phyloP scores from a whole-genome alignment of 495 filamentous ascomycete genomes.

The Talaromyces wortmannii region DNA sequence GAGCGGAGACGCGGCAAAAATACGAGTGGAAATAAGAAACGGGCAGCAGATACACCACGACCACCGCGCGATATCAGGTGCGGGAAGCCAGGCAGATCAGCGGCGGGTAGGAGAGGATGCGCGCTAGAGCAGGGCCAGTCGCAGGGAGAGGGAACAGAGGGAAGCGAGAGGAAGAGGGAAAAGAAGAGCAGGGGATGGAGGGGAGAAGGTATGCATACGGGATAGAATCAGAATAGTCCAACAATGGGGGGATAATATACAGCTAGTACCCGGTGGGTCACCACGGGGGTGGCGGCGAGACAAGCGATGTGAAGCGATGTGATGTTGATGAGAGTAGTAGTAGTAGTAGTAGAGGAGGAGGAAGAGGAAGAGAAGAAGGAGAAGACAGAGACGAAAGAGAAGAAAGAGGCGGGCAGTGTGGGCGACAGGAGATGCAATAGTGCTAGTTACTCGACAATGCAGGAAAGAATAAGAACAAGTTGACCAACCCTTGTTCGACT shows the following conservation, averaged over 20 bases:
- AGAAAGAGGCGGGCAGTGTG: background rate
- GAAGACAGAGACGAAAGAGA: background rate
- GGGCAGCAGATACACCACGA: slow-evolving; percentile 1
- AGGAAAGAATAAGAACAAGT: too few relatives aligned
- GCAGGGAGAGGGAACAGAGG: slow-evolving; percentile 11
- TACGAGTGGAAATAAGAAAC: slow-evolving; percentile 13
- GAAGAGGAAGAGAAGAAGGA: background rate
- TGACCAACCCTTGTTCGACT: too few relatives aligned
- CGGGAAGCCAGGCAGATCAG: slow-evolving; percentile 7
- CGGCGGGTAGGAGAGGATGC: slow-evolving; percentile 9
- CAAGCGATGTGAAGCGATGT: background rate
- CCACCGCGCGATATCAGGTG: background rate
- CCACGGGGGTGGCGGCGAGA: background rate
- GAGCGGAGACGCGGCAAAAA: slow-evolving; percentile 2
- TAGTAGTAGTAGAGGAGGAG: background rate
- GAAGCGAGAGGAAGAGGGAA: slow-evolving; percentile 14
- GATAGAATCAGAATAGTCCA: background rate
- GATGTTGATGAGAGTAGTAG: background rate
- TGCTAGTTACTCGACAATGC: too few relatives aligned
- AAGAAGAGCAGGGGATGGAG: slow-evolving; percentile 10
- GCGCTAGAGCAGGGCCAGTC: background rate
- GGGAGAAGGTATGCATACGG: background rate
- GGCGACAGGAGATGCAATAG: too few relatives aligned
- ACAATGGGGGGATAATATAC: background rate
- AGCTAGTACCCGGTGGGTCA: background rate